These are phyloP conservation scores for Dendrobium nobile DNA, from an alignment of 106 monocot species.

Conservation along the genomic window DNA sequence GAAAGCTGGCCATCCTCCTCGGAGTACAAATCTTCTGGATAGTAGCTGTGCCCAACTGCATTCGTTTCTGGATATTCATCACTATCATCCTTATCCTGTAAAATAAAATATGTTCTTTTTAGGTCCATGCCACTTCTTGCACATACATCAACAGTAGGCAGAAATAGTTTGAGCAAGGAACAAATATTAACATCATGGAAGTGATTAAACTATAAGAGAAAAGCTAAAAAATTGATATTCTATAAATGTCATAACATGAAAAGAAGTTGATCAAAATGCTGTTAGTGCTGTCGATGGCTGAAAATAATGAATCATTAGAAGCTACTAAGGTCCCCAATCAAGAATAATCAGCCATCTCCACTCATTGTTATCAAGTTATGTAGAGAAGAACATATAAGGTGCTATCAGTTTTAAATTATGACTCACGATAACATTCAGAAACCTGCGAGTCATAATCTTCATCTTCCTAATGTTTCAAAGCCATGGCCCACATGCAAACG, in stretches of 20 bases:
- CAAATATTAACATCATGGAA: not conserved
- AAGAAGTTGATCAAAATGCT: not conserved
- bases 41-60: not conserved
- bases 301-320: not conserved
- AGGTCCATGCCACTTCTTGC: not conserved
- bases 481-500: not conserved
- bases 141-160: not conserved
- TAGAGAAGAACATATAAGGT: not conserved
- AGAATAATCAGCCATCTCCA: not conserved
- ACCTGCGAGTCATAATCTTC: not conserved
- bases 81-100: constrained; percentile 7
- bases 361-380: not conserved
- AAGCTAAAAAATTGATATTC: not conserved
- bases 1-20: constrained; percentile 27
- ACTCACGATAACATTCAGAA: not conserved
- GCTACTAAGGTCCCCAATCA: not conserved
- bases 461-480: not conserved
- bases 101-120: not conserved
- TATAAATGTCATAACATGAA: not conserved
- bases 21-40: constrained; percentile 18
- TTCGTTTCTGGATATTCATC: constrained; percentile 21
- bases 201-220: not conserved
- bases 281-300: not conserved
- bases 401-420: not conserved
- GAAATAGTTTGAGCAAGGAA: not conserved